Base-by-base conservation (phyloP, 2,329 filamentous ascomycete species). In the Diatrype stigma region DNA sequence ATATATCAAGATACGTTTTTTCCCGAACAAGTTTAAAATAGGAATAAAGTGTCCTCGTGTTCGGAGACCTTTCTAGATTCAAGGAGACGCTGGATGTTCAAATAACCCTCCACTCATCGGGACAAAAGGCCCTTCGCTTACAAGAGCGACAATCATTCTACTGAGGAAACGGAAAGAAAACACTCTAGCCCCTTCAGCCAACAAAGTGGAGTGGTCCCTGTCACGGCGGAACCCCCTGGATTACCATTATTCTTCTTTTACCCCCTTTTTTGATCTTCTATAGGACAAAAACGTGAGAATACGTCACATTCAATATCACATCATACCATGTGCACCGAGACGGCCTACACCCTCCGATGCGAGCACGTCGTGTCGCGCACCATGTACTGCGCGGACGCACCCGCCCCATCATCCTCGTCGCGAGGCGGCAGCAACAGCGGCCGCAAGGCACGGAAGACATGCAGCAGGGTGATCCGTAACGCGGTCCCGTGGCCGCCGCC, bases 261-360 rank as follows among this genome's bases (percentile, higher is more conserved):
- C n/a, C 34, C 12, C 34, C n/a, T 37, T 37, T 37, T n/a, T n/a
- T n/a, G n/a, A n/a, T n/a, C n/a, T n/a, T 30, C 26, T 30, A 30
- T 30, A 30, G 26, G 26, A 30, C 26, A 30, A 30, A 5, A 10
- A 5, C 6, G 5, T 30, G 26, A 30, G 26, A 30, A 30, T 10
- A 30, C 26, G 26, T 30, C 26, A 30, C n/a, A n/a, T n/a, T n/a
- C n/a, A 30, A 5, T 6, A 30, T 10, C 26, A 30, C 40, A 11
- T 17, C 22, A 48, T 52, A 60, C 34, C 50, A 79, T 79, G 77
- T 80, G 76, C 58, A 75, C 74, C 57, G 73, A 76, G 53, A 70
- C 73, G 48, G 73, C 69, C 45, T 79, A 79, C 61, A 76, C 72
- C 32, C 68, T 80, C 48, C 70, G 72, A 44, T 80, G 78, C 62